Conservation (phyloP, 202 grass and related monocot species). For the Sporobolus alterniflorus region DNA sequence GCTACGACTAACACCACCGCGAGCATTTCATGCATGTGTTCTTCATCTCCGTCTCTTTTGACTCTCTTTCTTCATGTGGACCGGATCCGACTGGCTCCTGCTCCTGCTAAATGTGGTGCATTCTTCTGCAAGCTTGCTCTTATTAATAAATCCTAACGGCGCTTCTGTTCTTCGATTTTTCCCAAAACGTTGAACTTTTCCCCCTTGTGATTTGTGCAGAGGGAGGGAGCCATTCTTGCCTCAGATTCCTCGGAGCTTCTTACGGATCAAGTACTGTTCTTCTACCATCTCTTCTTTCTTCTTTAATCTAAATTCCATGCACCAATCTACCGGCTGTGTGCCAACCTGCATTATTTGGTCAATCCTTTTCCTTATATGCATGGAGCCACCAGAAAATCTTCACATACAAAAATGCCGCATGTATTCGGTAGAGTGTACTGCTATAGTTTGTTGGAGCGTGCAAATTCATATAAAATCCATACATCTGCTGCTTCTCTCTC, state of each 20-base stretch:
- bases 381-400: conserved; percentile 1
- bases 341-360: conserved; percentile 29
- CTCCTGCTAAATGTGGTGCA: conserved; percentile 17
- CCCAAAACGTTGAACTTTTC: too few species aligned
- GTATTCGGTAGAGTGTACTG: background rate
- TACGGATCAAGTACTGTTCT: conserved; percentile 78
- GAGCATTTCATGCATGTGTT: conserved; percentile 57
- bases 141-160: background rate
- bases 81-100: background rate
- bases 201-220: conserved; percentile 45
- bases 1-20: background rate
- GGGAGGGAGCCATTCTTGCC: conserved; percentile 88
- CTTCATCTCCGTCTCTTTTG: background rate
- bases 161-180: background rate
- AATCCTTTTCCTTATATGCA: too few species aligned
- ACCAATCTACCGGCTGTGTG: background rate
- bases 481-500: background rate
- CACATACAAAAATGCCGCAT: background rate
- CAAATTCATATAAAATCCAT: background rate
- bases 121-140: conserved; percentile 2
- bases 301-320: background rate
- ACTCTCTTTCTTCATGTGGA: background rate
- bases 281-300: background rate
- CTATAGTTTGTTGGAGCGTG: background rate
- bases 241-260: conserved; percentile 93